A percentile compares a stretch with the other conserved stretches of the same genome.
phyloP scores from a whole-genome alignment of 495 filamentous ascomycete species.

The Pyronema domesticum region DNA sequence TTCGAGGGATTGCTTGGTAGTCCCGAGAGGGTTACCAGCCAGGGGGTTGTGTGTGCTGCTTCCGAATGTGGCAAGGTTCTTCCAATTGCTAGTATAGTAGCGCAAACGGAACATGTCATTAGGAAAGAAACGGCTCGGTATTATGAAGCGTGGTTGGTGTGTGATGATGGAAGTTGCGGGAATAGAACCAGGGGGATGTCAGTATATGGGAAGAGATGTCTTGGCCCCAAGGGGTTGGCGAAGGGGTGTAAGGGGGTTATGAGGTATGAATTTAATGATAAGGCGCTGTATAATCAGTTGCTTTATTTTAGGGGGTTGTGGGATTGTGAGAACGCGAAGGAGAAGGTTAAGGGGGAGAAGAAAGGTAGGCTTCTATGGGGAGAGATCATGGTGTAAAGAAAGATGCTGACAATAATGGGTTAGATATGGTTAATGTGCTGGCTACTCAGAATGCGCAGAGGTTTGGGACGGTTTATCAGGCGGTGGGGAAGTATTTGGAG shows the following conservation, averaged over 20 bases:
- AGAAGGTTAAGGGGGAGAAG: conserved; percentile 28
- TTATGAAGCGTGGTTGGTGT: conserved; percentile 81
- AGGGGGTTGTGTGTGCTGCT: conserved; percentile 58
- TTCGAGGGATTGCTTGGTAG: conserved; percentile 57
- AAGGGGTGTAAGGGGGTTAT: conserved; percentile 73
- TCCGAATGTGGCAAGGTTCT: conserved; percentile 43
- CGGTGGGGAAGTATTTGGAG: conserved; percentile 75
- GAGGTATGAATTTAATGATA: conserved; percentile 74
- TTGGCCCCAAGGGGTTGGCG: conserved; percentile 68
- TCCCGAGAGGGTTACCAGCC: conserved; percentile 40
- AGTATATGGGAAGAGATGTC: conserved; percentile 77
- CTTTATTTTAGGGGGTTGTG: conserved; percentile 71
- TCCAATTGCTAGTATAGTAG: conserved; percentile 52
- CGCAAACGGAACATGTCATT: conserved; percentile 73
- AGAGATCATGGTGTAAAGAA: not conserved
- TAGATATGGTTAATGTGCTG: conserved; percentile 48
- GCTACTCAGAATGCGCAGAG: conserved; percentile 60
- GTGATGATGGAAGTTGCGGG: conserved; percentile 73
- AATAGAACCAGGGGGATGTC: conserved; percentile 77
- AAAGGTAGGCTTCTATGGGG: conserved; percentile 21
- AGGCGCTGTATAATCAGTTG: conserved; percentile 83
- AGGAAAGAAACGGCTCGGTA: conserved; percentile 61
- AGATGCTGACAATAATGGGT: not conserved
- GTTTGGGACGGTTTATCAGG: conserved; percentile 55
- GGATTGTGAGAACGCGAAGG: conserved; percentile 70